A percentile compares a stretch with the other conserved stretches of the same genome.
phyloP scores from a whole-genome alignment of 1,139 yeast species.

The Geotrichum restrictum region DNA sequence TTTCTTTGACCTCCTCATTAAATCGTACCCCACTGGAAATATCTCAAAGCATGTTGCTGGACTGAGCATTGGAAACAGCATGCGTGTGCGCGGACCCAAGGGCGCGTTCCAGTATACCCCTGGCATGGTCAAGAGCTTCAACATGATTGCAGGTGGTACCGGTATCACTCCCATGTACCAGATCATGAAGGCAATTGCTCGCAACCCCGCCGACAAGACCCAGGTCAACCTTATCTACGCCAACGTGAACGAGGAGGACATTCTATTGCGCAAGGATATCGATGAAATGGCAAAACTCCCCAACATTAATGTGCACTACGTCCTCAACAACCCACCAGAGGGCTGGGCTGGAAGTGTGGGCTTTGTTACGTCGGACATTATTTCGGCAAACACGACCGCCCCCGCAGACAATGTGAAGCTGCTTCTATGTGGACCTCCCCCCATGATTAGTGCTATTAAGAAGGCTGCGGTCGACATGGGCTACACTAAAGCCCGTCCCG shows the following conservation, averaged over 20 bases:
- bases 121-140: slow-evolving; percentile 65
- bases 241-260: slow-evolving; percentile 71
- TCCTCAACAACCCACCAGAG: slow-evolving; percentile 66
- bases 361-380: slow-evolving; percentile 67
- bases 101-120: slow-evolving; percentile 82
- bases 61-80: slow-evolving; percentile 60
- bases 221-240: slow-evolving; percentile 72
- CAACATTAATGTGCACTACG: slow-evolving; percentile 65
- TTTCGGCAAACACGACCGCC: slow-evolving; percentile 59
- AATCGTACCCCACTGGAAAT: slow-evolving; percentile 82
- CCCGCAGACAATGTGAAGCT: slow-evolving; percentile 59
- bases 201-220: slow-evolving; percentile 72
- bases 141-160: slow-evolving; percentile 92
- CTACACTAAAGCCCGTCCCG: slow-evolving; percentile 78
- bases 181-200: slow-evolving; percentile 71
- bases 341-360: slow-evolving; percentile 77
- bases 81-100: slow-evolving; percentile 82
- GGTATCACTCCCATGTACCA: slow-evolving; percentile 93
- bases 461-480: slow-evolving; percentile 72
- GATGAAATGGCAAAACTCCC: slow-evolving; percentile 62
- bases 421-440: slow-evolving; percentile 89
- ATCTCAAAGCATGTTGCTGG: slow-evolving; percentile 70
- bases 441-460: slow-evolving; percentile 70
- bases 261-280: slow-evolving; percentile 72
- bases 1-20: slow-evolving; percentile 78